phyloP scores from a whole-genome alignment of 805 yeast genomes.

The Citeromyces nyonsensis region DNA sequence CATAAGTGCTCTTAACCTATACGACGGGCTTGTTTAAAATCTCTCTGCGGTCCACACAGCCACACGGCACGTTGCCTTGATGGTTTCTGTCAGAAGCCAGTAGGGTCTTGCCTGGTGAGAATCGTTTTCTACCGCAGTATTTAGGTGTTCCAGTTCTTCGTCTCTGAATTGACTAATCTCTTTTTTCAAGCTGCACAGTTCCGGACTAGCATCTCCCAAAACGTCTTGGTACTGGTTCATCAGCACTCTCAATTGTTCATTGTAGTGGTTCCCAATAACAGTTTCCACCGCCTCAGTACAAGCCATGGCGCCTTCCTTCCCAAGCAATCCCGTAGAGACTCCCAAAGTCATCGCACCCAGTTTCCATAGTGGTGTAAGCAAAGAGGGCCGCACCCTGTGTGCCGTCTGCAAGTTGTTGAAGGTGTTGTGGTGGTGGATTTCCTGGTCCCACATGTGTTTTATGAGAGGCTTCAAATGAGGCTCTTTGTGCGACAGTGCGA shows the following conservation, averaged over 20 bases:
- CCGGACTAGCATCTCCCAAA: constrained; percentile 12
- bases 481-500: constrained; percentile 50
- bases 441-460: constrained; percentile 98
- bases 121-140: constrained; percentile 85
- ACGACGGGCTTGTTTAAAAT: constrained; percentile 68
- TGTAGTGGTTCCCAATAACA: constrained; percentile 92
- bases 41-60: constrained; percentile 91
- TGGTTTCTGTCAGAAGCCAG: constrained; percentile 73
- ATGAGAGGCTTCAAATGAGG: constrained; percentile 71
- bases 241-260: constrained; percentile 70
- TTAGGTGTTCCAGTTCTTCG: constrained; percentile 88
- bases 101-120: constrained; percentile 91
- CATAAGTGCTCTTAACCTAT: constrained; percentile 35
- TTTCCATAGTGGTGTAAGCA: constrained; percentile 89
- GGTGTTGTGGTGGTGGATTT: constrained; percentile 76
- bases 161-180: constrained; percentile 72
- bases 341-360: constrained; percentile 83
- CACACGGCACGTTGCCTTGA: constrained; percentile 67
- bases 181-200: constrained; percentile 25
- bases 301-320: constrained; percentile 98
- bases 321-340: constrained; percentile 66
- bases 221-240: constrained; percentile 43
- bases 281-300: constrained; percentile 98
- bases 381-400: constrained; percentile 79
- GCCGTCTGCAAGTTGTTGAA: constrained; percentile 65